These are phyloP conservation scores for Thelonectria discophora DNA, from an alignment of 2,329 filamentous ascomycete genomes.

Conservation along the genomic window DNA sequence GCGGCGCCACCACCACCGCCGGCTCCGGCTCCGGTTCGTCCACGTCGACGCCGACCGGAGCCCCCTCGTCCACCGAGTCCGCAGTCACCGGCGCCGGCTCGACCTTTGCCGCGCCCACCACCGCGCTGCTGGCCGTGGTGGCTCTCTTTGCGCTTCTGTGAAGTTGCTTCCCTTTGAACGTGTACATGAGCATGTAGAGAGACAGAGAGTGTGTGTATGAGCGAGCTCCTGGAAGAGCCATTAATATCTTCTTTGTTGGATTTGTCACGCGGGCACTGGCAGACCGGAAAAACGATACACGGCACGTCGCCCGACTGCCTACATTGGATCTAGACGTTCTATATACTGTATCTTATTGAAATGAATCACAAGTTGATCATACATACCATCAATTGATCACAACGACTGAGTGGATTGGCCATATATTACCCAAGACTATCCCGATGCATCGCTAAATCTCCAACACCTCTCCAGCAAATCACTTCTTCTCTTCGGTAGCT, in stretches of 20 bases:
- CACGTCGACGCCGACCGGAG: constrained; percentile 33
- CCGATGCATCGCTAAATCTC: constrained; percentile 3
- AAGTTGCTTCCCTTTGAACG: neutral
- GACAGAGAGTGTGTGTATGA: neutral
- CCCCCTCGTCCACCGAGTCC: constrained; percentile 29
- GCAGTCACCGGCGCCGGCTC: constrained; percentile 38
- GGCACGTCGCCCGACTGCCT: neutral
- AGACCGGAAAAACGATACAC: neutral
- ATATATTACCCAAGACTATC: neutral
- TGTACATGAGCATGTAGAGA: neutral
- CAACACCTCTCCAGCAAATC: neutral
- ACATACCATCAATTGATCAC: neutral
- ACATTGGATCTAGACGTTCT: constrained; percentile 7
- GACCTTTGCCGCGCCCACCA: constrained; percentile 51
- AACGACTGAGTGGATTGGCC: constrained; percentile 7
- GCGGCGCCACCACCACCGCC: constrained; percentile 19
- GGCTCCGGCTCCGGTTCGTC: constrained; percentile 8
- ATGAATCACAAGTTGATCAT: neutral
- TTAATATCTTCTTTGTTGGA: constrained; percentile 36
- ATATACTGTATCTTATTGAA: neutral
- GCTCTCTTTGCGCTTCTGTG: constrained; percentile 55
- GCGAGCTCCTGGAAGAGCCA: constrained; percentile 22
- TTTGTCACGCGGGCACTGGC: constrained; percentile 19
- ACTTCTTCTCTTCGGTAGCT: neutral
- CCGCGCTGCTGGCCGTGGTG: constrained; percentile 54